Base-by-base conservation (phyloP, 306 rosid genomes). In the Prunus mume region DNA sequence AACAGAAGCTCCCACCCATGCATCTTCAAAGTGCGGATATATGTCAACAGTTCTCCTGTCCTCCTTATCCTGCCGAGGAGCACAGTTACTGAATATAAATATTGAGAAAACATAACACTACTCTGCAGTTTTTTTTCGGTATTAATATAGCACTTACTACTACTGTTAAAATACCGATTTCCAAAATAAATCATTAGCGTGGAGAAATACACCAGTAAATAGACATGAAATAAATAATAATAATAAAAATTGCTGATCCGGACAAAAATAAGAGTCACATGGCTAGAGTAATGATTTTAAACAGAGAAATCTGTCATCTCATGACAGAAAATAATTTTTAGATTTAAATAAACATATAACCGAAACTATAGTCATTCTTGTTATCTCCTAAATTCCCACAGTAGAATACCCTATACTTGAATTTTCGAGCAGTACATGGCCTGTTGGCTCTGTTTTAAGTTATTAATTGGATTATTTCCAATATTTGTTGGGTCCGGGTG, bases 1-100 rank as follows among this genome's bases (percentile, higher is more conserved):
- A 94, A 92, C 76, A 94, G 90, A 72, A 94, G 83, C 84, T 94
- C 98, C 98, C 97, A 94, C 67, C 93, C 93, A 71, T 92, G 89
- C 93, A 93, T 92, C 87, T 94, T 94, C 82, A 94, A 78, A 77
- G 98, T 92, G 79, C 94, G 97, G 81, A 94, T 92, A 87, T 86
- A 66, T 45, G 88, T 87, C 84, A 94, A 80, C 80, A 94, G 91
- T 87, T 94, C 98, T 54, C 92, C 93, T 0, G 97, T 94, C 88
- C 83, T 92, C 71, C 95, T 90, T 81, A 94, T 89, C 87, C 98
- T 94, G 80, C 51, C 28, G 32, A 76, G 57, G 71, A 77, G 27
- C 62, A 58, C n/a, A 76, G 32, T 57, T 30, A 32, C 54, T 34
- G 17, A 24, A 58, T 58, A 15, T 22, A 58, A 22, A 61, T 61